Evolutionary conservation across 1,139 yeast species (phyloP).

Genomic region (Saccharomyces uvarum): DNA sequence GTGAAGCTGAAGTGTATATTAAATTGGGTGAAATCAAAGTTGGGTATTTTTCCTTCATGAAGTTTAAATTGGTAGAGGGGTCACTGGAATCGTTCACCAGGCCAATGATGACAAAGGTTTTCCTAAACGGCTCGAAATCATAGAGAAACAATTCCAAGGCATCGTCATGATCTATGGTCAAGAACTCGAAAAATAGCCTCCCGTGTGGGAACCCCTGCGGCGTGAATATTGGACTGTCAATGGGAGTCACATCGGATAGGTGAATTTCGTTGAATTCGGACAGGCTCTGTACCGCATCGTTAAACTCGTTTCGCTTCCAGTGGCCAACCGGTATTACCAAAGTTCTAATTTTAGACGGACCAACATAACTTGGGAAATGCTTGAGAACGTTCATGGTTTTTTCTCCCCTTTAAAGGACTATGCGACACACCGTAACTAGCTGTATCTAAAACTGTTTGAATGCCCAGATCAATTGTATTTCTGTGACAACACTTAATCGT

Average conservation of each 20-base stretch:
- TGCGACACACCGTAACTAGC: neutral
- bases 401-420: neutral
- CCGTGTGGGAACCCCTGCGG: conserved; percentile 86
- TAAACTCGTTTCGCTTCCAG: conserved; percentile 44
- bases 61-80: conserved; percentile 30
- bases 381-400: conserved; percentile 10
- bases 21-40: conserved; percentile 57
- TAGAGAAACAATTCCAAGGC: conserved; percentile 56
- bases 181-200: conserved; percentile 42
- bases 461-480: neutral
- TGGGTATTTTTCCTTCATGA: conserved; percentile 43
- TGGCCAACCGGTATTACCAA: conserved; percentile 65
- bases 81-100: conserved; percentile 27
- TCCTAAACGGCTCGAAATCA: conserved; percentile 85
- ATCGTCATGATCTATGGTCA: conserved; percentile 38
- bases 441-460: neutral
- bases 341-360: conserved; percentile 61
- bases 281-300: conserved; percentile 40
- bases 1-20: conserved; percentile 29
- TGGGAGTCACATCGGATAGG: conserved; percentile 66
- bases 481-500: neutral
- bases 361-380: conserved; percentile 19
- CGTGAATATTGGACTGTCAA: conserved; percentile 54
- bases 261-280: conserved; percentile 55
- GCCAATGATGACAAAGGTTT: conserved; percentile 63